These are phyloP conservation scores for Paraphoma chrysanthemicola DNA, from an alignment of 2,329 filamentous ascomycete genomes.

Conservation along the genomic window DNA sequence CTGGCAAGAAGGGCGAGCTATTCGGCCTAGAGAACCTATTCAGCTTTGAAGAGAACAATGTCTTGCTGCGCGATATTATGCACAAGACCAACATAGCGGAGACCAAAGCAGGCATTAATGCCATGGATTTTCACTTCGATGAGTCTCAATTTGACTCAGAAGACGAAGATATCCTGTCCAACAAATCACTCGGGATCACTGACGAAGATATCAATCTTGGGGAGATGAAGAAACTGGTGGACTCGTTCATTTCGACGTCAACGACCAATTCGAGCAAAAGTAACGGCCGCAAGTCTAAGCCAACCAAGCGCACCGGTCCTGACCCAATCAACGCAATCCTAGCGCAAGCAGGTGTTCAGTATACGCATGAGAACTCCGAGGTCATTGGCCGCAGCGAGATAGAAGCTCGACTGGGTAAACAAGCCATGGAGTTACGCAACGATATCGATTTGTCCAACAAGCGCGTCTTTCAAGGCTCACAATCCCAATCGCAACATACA, in stretches of 20 bases:
- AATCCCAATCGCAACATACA: constrained; percentile 16
- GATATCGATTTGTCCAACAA: constrained; percentile 60
- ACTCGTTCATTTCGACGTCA: constrained; percentile 35
- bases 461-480: constrained; percentile 63
- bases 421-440: constrained; percentile 69
- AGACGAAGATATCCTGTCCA: constrained; percentile 35
- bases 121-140: constrained; percentile 72
- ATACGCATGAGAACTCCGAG: constrained; percentile 95
- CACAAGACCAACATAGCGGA: constrained; percentile 99
- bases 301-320: constrained; percentile 55
- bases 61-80: constrained; percentile 91
- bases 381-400: constrained; percentile 91
- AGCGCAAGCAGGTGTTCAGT: constrained; percentile 85
- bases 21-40: constrained; percentile 91
- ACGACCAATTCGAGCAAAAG: neutral
- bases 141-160: constrained; percentile 37
- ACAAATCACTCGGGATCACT: constrained; percentile 33
- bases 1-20: constrained; percentile 85
- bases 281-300: constrained; percentile 47
- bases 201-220: constrained; percentile 50
- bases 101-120: constrained; percentile 80
- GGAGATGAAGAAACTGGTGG: constrained; percentile 65
- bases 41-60: constrained; percentile 77
- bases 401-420: constrained; percentile 82
- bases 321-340: constrained; percentile 91